Evolutionary conservation across 495 filamentous ascomycete species (phyloP).

Genomic region (Opeltia flavorubescens): DNA sequence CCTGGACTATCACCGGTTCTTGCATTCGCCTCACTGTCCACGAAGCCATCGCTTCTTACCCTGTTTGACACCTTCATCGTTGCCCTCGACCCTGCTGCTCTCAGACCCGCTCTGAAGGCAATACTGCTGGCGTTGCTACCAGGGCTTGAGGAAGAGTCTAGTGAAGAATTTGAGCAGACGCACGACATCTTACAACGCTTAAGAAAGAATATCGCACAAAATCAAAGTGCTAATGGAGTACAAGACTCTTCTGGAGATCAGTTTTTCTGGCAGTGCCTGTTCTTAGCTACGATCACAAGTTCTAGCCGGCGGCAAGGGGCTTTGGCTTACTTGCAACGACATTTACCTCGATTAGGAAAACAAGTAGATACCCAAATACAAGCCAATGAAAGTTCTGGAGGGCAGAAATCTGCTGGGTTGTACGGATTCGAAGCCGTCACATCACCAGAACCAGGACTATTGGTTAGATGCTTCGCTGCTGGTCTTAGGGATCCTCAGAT

Average conservation of each 20-base stretch:
- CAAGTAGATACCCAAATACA: conserved; percentile 19
- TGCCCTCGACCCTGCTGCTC: conserved; percentile 46
- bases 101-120: conserved; percentile 80
- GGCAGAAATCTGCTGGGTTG: conserved; percentile 12
- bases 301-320: conserved; percentile 70
- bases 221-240: conserved; percentile 31
- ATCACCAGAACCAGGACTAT: conserved; percentile 80
- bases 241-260: conserved; percentile 50
- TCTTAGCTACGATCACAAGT: conserved; percentile 83
- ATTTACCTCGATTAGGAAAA: conserved; percentile 57
- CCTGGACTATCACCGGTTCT: conserved; percentile 79
- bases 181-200: conserved; percentile 64
- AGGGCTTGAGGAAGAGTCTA: conserved; percentile 87
- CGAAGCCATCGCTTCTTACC: conserved; percentile 68
- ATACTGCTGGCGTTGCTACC: conserved; percentile 76
- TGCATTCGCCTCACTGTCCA: conserved; percentile 83
- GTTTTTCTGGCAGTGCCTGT: conserved; percentile 98
- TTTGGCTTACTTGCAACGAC: conserved; percentile 67
- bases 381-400: conserved; percentile 14
- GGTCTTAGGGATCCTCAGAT: conserved; percentile 83
- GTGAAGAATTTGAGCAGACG: conserved; percentile 90
- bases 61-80: conserved; percentile 72
- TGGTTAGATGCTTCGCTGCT: conserved; percentile 80
- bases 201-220: conserved; percentile 46
- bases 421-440: conserved; percentile 58